Evolutionary conservation across 768 basidiomycete genomes (phyloP).

Genomic region (Rhizopogon rudus): DNA sequence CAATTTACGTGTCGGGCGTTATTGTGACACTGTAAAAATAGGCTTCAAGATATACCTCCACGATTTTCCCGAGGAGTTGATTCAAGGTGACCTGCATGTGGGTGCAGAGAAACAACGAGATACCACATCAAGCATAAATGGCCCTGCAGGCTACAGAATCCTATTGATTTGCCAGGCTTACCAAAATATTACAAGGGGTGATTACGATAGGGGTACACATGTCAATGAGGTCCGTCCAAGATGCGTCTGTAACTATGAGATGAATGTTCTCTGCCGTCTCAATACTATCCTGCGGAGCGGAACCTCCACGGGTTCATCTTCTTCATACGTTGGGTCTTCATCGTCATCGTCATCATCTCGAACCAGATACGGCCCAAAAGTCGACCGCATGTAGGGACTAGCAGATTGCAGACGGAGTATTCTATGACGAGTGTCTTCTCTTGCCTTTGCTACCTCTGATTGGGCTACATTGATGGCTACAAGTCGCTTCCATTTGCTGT

Average conservation of each 20-base stretch:
- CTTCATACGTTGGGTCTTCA: conserved; percentile 5
- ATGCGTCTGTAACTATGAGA: not conserved
- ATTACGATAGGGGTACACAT: not conserved
- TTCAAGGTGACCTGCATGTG: not conserved
- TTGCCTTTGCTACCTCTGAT: conserved; percentile 15
- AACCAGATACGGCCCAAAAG: not conserved
- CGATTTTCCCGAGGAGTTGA: not conserved
- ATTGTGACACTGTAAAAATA: not conserved
- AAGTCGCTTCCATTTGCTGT: conserved; percentile 25
- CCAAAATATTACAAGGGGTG: not conserved
- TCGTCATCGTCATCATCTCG: conserved; percentile 6
- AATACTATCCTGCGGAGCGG: not conserved
- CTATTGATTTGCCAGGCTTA: not conserved
- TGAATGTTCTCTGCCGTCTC: not conserved
- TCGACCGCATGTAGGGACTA: not conserved
- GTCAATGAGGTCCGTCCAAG: not conserved
- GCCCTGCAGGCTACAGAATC: not conserved
- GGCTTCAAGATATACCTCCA: not conserved
- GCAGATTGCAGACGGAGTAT: not conserved
- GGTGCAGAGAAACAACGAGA: not conserved
- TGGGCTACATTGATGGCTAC: not conserved
- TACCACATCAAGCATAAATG: not conserved
- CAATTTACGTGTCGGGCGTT: not conserved
- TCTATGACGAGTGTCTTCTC: conserved; percentile 7
- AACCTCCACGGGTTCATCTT: not conserved